phyloP scores from a whole-genome alignment of 257 asterid genomes.

The Salvia hispanica region DNA sequence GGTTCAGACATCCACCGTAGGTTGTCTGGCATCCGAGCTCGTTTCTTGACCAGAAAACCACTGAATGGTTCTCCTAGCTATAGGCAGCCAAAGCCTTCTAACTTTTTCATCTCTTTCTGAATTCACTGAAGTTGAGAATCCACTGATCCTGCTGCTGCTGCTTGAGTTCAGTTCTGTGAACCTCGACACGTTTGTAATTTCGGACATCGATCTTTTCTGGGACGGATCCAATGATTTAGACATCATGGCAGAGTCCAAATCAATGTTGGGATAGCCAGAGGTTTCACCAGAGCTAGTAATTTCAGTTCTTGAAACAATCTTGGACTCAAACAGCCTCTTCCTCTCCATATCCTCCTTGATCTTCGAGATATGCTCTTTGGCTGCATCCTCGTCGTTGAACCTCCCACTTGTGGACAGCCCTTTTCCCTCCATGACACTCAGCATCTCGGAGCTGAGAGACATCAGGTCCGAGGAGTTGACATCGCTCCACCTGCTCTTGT shows the following conservation, averaged over 20 bases:
- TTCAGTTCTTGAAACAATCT: conserved; percentile 13
- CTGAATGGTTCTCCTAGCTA: conserved; percentile 49
- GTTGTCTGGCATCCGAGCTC: conserved; percentile 27
- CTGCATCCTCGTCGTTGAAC: conserved; percentile 21
- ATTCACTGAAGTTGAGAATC: conserved; percentile 6
- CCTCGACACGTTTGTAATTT: conserved; percentile 48
- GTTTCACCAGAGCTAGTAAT: background rate
- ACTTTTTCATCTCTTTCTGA: conserved; percentile 32
- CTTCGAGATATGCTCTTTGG: conserved; percentile 36
- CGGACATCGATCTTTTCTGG: conserved; percentile 58
- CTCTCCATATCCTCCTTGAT: conserved; percentile 45
- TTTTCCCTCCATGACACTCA: conserved; percentile 22
- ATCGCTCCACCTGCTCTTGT: conserved; percentile 72
- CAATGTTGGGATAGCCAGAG: too few relatives aligned
- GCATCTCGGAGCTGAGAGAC: conserved; percentile 59
- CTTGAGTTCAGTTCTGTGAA: conserved; percentile 30
- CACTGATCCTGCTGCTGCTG: conserved; percentile 32
- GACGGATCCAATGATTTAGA: conserved; percentile 32
- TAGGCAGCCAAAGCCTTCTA: conserved; percentile 45
- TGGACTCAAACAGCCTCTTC: conserved; percentile 39
- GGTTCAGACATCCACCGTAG: conserved; percentile 29
- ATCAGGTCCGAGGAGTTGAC: conserved; percentile 61
- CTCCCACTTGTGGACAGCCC: conserved; percentile 31
- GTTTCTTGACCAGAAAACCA: conserved; percentile 38
- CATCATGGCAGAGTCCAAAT: background rate